Evolutionary conservation across 768 basidiomycete species (phyloP).

Genomic region (Sistotremastrum suecicum): DNA sequence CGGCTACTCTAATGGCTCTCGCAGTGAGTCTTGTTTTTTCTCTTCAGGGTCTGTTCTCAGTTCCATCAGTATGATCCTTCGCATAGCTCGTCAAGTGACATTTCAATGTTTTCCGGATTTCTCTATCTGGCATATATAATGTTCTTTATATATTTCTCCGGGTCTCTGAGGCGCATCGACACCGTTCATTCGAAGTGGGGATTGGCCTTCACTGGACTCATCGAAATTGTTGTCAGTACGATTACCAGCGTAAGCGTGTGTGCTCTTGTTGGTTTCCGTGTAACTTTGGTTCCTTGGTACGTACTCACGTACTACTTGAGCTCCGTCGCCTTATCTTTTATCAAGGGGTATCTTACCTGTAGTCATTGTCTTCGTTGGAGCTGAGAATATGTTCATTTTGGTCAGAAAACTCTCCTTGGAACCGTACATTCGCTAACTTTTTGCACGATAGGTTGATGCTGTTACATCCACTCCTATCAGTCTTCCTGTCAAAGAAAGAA

Average conservation of each 20-base stretch:
- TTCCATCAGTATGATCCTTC: conserved; percentile 7
- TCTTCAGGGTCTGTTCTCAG: conserved; percentile 18
- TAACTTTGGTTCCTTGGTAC: conserved; percentile 84
- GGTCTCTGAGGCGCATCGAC: conserved; percentile 62
- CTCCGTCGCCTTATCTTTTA: conserved; percentile 5
- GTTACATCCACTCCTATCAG: conserved; percentile 77
- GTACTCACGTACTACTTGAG: conserved; percentile 10
- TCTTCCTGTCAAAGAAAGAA: conserved; percentile 79
- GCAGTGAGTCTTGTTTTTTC: conserved; percentile 20
- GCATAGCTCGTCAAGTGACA: neutral
- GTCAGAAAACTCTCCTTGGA: conserved; percentile 27
- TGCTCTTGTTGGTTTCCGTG: conserved; percentile 74
- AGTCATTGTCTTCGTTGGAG: conserved; percentile 88
- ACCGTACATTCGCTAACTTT: conserved; percentile 12
- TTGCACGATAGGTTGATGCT: conserved; percentile 53
- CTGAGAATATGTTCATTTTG: conserved; percentile 95
- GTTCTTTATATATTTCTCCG: conserved; percentile 62
- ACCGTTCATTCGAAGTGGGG: conserved; percentile 85
- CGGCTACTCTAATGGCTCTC: conserved; percentile 30
- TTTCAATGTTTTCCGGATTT: conserved; percentile 54
- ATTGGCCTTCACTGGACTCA: conserved; percentile 83
- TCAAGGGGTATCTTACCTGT: conserved; percentile 79
- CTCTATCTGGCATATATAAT: conserved; percentile 64
- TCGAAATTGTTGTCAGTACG: conserved; percentile 85
- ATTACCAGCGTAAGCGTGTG: conserved; percentile 90